Evolutionary conservation across 2,329 filamentous ascomycete species (phyloP).

Genomic region (Cytospora paraplurivora): DNA sequence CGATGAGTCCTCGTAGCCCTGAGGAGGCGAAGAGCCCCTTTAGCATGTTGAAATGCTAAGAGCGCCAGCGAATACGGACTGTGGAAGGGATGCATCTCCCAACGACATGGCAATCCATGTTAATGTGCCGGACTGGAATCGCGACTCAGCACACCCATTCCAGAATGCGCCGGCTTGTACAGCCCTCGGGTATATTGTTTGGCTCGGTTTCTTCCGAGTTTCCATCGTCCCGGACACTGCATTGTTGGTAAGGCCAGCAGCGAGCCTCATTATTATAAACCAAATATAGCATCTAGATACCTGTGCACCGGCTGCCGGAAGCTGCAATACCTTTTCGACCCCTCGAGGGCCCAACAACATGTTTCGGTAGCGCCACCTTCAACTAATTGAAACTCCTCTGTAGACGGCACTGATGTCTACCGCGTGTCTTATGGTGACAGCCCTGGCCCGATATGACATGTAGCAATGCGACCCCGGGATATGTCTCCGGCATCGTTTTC

Average conservation of each 20-base stretch:
- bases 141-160: not conserved
- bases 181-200: slow-evolving; percentile 7
- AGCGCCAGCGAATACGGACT: not conserved
- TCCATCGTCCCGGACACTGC: slow-evolving; percentile 13
- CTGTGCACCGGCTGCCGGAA: slow-evolving; percentile 26
- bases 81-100: not conserved
- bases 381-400: not conserved
- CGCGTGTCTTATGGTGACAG: not conserved
- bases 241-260: slow-evolving; percentile 13
- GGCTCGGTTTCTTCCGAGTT: slow-evolving; percentile 12
- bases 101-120: not conserved
- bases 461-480: not conserved
- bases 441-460: not conserved
- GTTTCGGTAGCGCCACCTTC: not conserved
- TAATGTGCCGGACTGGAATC: not conserved
- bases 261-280: slow-evolving; percentile 15
- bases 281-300: slow-evolving; percentile 27
- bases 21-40: slow-evolving; percentile 87
- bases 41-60: slow-evolving; percentile 46
- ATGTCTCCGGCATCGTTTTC: not conserved
- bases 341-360: slow-evolving; percentile 5
- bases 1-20: slow-evolving; percentile 82
- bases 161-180: not conserved
- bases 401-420: not conserved
- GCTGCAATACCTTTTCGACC: slow-evolving; percentile 19